Evolutionary conservation across 768 basidiomycete genomes (phyloP).

Genomic region (Pleurotus giganteus): DNA sequence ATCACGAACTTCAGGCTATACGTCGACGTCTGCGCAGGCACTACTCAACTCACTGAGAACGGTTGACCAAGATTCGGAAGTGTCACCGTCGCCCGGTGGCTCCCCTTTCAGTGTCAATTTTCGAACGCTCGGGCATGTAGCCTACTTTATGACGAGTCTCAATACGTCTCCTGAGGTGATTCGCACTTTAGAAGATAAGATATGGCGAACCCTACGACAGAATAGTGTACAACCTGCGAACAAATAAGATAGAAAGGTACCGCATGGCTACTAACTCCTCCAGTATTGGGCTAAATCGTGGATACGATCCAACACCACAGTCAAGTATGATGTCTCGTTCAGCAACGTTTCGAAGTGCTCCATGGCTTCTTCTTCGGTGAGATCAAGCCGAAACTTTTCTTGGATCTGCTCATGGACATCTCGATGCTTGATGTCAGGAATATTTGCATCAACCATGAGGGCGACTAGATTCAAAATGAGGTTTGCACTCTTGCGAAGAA

Average conservation of each 20-base stretch:
- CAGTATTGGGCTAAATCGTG: slow-evolving; percentile 91
- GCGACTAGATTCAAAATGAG: slow-evolving; percentile 95
- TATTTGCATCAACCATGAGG: slow-evolving; percentile 96
- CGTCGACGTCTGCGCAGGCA: slow-evolving; percentile 62
- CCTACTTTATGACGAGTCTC: slow-evolving; percentile 90
- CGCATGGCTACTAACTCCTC: slow-evolving; percentile 51
- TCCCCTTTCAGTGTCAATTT: slow-evolving; percentile 73
- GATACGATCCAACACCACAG: slow-evolving; percentile 89
- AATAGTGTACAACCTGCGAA: background rate
- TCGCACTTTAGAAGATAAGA: slow-evolving; percentile 59
- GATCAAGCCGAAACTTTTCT: slow-evolving; percentile 92
- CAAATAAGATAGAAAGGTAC: background rate
- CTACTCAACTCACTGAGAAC: slow-evolving; percentile 52
- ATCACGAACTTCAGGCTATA: slow-evolving; percentile 39
- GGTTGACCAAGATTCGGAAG: slow-evolving; percentile 12
- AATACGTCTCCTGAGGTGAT: slow-evolving; percentile 60
- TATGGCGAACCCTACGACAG: slow-evolving; percentile 39
- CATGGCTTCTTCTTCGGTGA: slow-evolving; percentile 96
- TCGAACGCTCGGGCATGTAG: slow-evolving; percentile 85
- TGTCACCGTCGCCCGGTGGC: slow-evolving; percentile 48
- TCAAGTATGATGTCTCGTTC: slow-evolving; percentile 93
- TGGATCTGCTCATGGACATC: slow-evolving; percentile 89
- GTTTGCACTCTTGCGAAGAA: slow-evolving; percentile 94
- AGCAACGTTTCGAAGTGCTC: slow-evolving; percentile 93
- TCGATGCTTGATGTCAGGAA: slow-evolving; percentile 93